Conservation (phyloP, 208 protist species). For the Trypanosoma platydactyli region DNA sequence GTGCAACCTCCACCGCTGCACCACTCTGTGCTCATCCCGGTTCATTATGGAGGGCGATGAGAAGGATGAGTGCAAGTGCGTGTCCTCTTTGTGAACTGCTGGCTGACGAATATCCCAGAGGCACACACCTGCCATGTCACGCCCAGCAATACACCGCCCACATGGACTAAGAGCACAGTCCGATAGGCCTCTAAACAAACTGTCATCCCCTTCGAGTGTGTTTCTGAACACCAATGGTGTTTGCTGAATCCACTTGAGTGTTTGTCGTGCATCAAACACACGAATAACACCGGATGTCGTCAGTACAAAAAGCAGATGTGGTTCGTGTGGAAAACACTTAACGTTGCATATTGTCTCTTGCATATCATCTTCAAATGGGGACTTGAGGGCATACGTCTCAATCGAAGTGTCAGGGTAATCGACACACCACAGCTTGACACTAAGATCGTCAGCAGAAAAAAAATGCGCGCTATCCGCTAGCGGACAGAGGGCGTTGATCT, state of each 20-base stretch:
- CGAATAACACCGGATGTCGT: conserved; percentile 75
- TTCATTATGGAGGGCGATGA: not conserved
- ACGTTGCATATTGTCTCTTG: conserved; percentile 64
- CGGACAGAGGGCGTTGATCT: conserved; percentile 80
- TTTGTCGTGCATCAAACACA: conserved; percentile 80
- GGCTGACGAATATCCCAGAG: conserved; percentile 81
- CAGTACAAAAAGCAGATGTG: conserved; percentile 79
- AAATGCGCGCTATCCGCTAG: conserved; percentile 77
- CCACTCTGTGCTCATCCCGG: conserved; percentile 33
- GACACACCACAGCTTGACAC: conserved; percentile 85
- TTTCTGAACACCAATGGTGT: conserved; percentile 63
- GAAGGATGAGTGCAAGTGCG: not conserved
- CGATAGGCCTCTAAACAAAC: conserved; percentile 64
- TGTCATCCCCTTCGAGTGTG: conserved; percentile 35
- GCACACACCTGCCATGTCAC: conserved; percentile 80
- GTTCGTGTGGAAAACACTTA: conserved; percentile 72
- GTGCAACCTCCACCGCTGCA: conserved; percentile 76
- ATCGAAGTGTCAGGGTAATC: conserved; percentile 86
- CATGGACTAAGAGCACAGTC: conserved; percentile 87
- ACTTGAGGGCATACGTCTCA: conserved; percentile 69
- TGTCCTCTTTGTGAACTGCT: conserved; percentile 12
- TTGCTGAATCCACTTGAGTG: conserved; percentile 68
- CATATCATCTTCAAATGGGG: conserved; percentile 53
- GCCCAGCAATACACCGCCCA: conserved; percentile 73
- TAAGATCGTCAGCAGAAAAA: conserved; percentile 80